Evolutionary conservation across 176 grass and related monocot species (phyloP), one percentile per base, ranked within the genome.

Genomic region (Oryza brachyantha): DNA sequence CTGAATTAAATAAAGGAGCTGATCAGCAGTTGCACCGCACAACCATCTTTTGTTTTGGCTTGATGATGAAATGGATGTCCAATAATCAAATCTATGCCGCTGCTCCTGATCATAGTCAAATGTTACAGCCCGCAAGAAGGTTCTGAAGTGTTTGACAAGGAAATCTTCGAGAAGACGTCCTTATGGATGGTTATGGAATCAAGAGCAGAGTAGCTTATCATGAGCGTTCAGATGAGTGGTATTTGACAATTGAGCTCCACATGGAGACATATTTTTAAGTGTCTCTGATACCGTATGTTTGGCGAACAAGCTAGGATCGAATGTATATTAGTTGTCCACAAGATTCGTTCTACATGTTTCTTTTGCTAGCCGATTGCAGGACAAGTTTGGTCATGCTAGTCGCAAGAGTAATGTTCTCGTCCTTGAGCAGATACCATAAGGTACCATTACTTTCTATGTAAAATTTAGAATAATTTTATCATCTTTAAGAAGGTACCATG

Each of bases 71-170:
- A 19, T 40, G 27, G 54, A 26, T 12, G 11, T 29, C 52, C 46
- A 45, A 60, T 22, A n/a, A n/a, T n/a, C n/a, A n/a, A n/a, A n/a
- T n/a, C n/a, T n/a, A n/a, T n/a, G n/a, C n/a, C n/a, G 22, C 59
- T 34, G 28, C 19, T 74, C 5, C 21, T 5, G 7, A 42, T 42
- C 6, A 13, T 26, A 34, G 75, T 84, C 80, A 88, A 88, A 68
- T 2, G 45, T 10, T 24, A 17, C 58, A 45, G 16, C 16, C 3
- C 26, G 35, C 50, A 40, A 46, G 75, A 79, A 83, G 38, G 68
- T 70, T 90, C 77, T 60, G 76, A 25, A 69, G 76, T 78, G 76
- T 87, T 84, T 81, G 40, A 81, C 60, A 62, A 88, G 68, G 61
- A 48, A 50, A 37, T 27, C 50, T 25, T 50, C 74, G 78, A 83